Conservation (phyloP, 805 yeast genomes). For the Nakazawaea sp. region DNA sequence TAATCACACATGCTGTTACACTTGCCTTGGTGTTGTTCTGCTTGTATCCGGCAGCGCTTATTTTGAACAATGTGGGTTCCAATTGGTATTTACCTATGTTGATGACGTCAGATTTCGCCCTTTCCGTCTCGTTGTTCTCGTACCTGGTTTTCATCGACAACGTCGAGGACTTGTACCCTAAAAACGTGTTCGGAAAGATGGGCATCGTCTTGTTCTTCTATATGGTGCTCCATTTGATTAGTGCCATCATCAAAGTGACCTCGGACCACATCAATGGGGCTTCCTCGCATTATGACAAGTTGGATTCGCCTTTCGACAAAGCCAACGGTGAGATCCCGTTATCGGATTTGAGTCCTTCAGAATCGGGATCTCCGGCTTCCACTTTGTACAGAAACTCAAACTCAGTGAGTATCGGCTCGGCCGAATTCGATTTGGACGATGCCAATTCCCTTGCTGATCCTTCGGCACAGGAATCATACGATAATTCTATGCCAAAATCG, state of each 20-base stretch:
- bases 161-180: conserved; percentile 67
- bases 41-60: conserved; percentile 62
- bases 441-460: conserved; percentile 1
- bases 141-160: conserved; percentile 52
- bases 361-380: conserved; percentile 25
- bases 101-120: conserved; percentile 38
- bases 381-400: conserved; percentile 18
- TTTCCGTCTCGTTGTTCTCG: conserved; percentile 43
- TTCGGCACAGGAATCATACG: background rate
- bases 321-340: conserved; percentile 18
- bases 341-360: conserved; percentile 17
- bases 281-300: no score
- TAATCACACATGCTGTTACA: conserved; percentile 48
- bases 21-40: conserved; percentile 38
- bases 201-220: conserved; percentile 51
- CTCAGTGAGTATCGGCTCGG: conserved; percentile 1
- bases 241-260: conserved; percentile 36
- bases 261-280: conserved; percentile 1
- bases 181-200: conserved; percentile 66
- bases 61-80: conserved; percentile 54
- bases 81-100: conserved; percentile 53
- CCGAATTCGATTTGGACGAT: conserved; percentile 10
- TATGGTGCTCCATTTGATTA: conserved; percentile 43
- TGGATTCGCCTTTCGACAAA: background rate
- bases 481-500: background rate